Evolutionary conservation across 495 filamentous ascomycete species (phyloP), one percentile per base, ranked within the genome.

Genomic region (Rhypophila decipiens): DNA sequence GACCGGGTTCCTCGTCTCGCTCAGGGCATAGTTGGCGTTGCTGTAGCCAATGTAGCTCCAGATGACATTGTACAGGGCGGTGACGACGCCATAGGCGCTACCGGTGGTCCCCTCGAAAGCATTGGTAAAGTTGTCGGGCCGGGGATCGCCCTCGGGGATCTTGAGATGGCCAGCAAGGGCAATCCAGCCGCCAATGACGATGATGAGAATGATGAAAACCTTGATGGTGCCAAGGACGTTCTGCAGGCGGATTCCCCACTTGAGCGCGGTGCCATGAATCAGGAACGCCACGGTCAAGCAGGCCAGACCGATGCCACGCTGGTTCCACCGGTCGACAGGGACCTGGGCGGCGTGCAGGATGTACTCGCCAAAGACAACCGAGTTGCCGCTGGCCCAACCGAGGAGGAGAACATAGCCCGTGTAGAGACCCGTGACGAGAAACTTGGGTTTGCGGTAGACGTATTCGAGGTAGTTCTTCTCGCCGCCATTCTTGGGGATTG

Each of bases 391-490:
- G 0, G 77, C 76, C 61, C 75, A 80, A 10, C 76, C 76, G 1
- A 79, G 68, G 3, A 77, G 59, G 23, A 83, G 67, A 46, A 80
- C 75, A 49, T 82, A 80, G 1, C 78, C 68, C 5, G 78, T 77
- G 53, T 80, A 78, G 52, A 85, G 73, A 49, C 72, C 78, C 0
- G 80, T 83, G n/a, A 74, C 77, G 1, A 87, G 64, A 67, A 83
- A 85, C 52, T 74, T 77, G 12, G 84, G 83, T 44, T 75, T 77
- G 33, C 72, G 71, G 63, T 72, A 84, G 36, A 86, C 75, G 34
- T 75, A 78, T 61, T 87, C 82, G 44, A 86, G 78, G 49, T 86
- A 86, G 56, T 84, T 78, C 61, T 80, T 79, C 60, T 80, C 77
- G 27, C 77, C 77, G 15, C 76, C 75, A 51, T 73, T 77, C n/a